A percentile compares a stretch with the other conserved stretches of the same genome.
These are phyloP conservation scores for Candida qinlingensis DNA, from an alignment of 805 yeast genomes.

Conservation along the genomic window DNA sequence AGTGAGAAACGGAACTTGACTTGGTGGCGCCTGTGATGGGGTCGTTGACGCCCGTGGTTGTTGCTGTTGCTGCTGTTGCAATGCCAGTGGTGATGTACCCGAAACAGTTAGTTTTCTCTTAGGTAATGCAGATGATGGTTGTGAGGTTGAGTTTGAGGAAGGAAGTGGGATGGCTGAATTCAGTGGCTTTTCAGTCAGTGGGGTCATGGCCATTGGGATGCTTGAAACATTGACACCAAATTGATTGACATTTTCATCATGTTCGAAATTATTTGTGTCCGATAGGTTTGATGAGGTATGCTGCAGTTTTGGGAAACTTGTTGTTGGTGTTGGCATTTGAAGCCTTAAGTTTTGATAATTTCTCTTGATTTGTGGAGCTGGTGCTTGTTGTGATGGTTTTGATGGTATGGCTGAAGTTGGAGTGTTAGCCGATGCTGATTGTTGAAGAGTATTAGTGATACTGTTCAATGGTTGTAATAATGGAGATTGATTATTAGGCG, in stretches of 20 bases:
- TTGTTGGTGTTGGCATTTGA: conserved; percentile 72
- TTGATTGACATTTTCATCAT: conserved; percentile 52
- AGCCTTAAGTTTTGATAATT: conserved; percentile 54
- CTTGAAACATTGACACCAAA: conserved; percentile 55
- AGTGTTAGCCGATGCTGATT: not conserved
- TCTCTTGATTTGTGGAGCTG: conserved; percentile 24
- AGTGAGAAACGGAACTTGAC: conserved; percentile 2
- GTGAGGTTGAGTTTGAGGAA: not conserved
- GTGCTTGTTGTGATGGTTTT: not conserved
- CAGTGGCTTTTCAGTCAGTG: conserved; percentile 55
- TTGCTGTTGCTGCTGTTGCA: conserved; percentile 5
- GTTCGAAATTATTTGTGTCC: conserved; percentile 2
- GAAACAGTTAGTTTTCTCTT: conserved; percentile 10
- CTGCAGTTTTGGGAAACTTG: conserved; percentile 25
- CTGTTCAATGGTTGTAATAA: conserved; percentile 30
- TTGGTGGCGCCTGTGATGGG: conserved; percentile 6
- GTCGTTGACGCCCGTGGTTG: not conserved
- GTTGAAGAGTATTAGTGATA: conserved; percentile 16
- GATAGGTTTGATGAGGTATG: conserved; percentile 31
- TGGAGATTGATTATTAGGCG: conserved; percentile 23
- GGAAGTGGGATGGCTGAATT: conserved; percentile 3
- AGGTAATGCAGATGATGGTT: conserved; percentile 1
- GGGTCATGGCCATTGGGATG: conserved; percentile 71
- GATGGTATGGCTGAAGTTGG: not conserved
- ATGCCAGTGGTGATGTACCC: conserved; percentile 3